Evolutionary conservation across 2,329 filamentous ascomycete species (phyloP).

Genomic region (Xylariomycetidae sp.): DNA sequence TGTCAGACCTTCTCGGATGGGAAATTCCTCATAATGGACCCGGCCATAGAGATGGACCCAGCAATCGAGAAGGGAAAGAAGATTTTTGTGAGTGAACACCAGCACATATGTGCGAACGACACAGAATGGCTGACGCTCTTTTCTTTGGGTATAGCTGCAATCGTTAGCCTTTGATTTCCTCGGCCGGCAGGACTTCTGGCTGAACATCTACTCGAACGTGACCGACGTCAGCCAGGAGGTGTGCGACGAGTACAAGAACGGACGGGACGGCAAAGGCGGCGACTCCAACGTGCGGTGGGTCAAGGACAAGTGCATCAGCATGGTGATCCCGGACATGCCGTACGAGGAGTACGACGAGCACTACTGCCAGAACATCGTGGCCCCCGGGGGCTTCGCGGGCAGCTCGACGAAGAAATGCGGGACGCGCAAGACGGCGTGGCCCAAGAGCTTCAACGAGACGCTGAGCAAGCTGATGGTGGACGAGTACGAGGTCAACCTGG

Average conservation of each 20-base stretch:
- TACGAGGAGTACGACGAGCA: background rate
- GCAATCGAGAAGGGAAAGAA: background rate
- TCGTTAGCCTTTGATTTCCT: background rate
- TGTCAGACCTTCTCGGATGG: constrained; percentile 1
- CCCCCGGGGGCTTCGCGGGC: background rate
- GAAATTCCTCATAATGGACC: constrained; percentile 1
- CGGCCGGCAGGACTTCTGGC: background rate
- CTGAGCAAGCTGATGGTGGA: background rate
- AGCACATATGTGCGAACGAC: background rate
- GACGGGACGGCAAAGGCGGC: background rate
- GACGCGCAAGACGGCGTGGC: background rate
- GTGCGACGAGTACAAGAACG: background rate
- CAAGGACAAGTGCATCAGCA: background rate
- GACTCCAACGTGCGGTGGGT: background rate
- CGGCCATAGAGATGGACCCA: background rate
- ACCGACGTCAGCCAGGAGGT: background rate
- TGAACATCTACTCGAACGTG: background rate
- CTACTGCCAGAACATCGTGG: background rate
- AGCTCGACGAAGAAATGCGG: background rate
- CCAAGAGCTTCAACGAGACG: background rate
- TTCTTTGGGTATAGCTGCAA: background rate
- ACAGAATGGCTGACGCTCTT: too few relatives aligned
- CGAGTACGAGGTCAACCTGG: background rate
- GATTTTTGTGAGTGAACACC: background rate
- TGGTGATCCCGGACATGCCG: background rate